These are phyloP conservation scores for Alternaria arbusti DNA, from an alignment of 2,329 filamentous ascomycete genomes.

Conservation along the genomic window DNA sequence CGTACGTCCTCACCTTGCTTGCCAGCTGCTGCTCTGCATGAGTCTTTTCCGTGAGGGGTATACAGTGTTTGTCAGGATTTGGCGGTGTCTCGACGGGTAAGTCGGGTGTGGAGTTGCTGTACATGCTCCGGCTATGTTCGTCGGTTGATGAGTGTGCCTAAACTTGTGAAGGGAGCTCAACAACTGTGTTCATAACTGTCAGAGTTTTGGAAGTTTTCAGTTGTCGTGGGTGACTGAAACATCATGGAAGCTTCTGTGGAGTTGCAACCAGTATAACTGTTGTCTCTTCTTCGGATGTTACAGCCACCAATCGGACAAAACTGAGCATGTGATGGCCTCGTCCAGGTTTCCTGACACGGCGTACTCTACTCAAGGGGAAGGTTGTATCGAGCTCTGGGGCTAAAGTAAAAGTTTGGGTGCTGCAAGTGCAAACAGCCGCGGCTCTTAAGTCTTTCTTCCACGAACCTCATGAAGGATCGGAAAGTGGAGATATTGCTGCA, in stretches of 20 bases:
- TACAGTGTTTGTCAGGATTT: background rate
- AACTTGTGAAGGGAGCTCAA: background rate
- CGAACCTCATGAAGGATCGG: background rate
- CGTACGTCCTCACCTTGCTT: background rate
- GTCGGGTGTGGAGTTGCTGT: background rate
- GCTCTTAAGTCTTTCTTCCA: background rate
- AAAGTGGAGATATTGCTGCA: background rate
- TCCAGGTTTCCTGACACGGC: background rate
- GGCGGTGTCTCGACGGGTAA: background rate
- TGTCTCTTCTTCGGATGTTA: background rate
- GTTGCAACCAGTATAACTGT: background rate
- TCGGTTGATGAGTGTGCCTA: background rate
- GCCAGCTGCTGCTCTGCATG: background rate
- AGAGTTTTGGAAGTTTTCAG: background rate
- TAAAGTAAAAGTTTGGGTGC: background rate
- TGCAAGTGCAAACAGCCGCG: constrained; percentile 7
- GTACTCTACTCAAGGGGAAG: background rate
- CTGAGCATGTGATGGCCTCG: background rate
- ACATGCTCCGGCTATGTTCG: background rate
- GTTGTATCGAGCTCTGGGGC: background rate
- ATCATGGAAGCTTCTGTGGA: background rate
- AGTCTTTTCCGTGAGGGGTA: background rate
- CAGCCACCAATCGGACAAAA: background rate
- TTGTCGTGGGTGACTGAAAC: background rate
- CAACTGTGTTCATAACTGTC: background rate